Conservation (phyloP, 1,139 yeast genomes). For the Saccharomyces hybrid region DNA sequence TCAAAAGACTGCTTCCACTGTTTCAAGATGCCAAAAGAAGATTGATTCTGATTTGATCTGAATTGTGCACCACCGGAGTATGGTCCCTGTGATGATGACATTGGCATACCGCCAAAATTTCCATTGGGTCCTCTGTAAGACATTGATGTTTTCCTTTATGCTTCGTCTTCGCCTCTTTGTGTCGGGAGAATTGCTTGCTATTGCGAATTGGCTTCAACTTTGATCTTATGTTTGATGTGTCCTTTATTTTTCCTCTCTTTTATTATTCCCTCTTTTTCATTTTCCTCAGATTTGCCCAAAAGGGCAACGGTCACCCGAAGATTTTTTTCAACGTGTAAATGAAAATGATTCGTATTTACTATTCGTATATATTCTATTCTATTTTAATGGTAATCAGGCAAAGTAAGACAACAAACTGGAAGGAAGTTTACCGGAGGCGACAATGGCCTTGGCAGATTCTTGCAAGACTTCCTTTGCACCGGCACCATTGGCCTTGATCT, state of each 20-base stretch:
- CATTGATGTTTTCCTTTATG: slow-evolving; percentile 2
- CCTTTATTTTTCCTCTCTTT: neutral
- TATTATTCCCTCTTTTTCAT: neutral
- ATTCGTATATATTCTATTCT: neutral
- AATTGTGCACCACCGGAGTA: neutral
- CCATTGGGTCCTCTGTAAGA: slow-evolving; percentile 8
- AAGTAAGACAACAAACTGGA: slow-evolving; percentile 38
- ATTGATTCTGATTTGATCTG: neutral
- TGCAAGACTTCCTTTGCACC: slow-evolving; percentile 43
- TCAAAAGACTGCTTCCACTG: slow-evolving; percentile 19
- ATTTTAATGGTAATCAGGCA: slow-evolving; percentile 5
- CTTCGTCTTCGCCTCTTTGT: neutral
- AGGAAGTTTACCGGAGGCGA: slow-evolving; percentile 39
- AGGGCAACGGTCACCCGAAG: neutral
- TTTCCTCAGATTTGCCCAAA: neutral
- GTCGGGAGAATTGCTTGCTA: neutral
- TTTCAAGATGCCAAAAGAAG: neutral
- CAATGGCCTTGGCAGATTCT: slow-evolving; percentile 40
- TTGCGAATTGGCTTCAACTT: neutral
- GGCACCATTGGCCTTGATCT: slow-evolving; percentile 40
- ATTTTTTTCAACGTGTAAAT: neutral
- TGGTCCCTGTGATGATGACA: neutral
- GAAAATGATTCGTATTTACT: neutral
- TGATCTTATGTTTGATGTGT: neutral
- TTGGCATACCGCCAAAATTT: slow-evolving; percentile 1